A percentile compares a stretch with the other conserved stretches of the same genome.
phyloP scores from a whole-genome alignment of 169 alveolate genomes.

The Eimeria falciformis region DNA sequence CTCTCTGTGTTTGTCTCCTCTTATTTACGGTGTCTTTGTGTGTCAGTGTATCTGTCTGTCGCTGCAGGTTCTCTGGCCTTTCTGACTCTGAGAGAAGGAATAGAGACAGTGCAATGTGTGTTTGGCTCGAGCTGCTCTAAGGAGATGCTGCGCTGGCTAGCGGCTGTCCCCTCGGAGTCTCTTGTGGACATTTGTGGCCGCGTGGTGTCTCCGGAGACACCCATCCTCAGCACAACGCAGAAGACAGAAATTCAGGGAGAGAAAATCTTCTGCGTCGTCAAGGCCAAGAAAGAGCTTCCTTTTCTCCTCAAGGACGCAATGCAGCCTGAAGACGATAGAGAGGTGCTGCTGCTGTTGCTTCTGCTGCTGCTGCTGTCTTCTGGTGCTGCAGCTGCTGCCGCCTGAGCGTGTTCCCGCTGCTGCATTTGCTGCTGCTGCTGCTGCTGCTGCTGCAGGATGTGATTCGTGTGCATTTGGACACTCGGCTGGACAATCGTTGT shows the following conservation, averaged over 20 bases:
- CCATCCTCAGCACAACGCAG: conserved; percentile 93
- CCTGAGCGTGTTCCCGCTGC: conserved; percentile 30
- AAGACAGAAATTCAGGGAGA: conserved; percentile 91
- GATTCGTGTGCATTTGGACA: conserved; percentile 95
- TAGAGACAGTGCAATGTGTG: conserved; percentile 71
- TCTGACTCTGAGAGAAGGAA: conserved; percentile 68
- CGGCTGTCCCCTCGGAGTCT: conserved; percentile 88
- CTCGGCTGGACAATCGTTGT: conserved; percentile 97
- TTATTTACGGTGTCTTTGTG: too few species aligned
- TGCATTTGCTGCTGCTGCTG: conserved; percentile 79
- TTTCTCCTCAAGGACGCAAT: conserved; percentile 97
- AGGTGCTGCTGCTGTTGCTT: conserved; percentile 60
- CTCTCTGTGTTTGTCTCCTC: too few species aligned
- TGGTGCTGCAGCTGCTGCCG: not conserved
- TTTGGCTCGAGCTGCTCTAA: conserved; percentile 49
- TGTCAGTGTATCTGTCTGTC: too few species aligned
- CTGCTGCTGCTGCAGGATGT: conserved; percentile 84
- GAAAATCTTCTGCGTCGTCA: conserved; percentile 89
- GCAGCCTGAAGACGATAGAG: conserved; percentile 60
- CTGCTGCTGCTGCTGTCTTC: conserved; percentile 4
- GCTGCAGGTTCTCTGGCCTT: conserved; percentile 65
- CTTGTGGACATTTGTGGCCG: conserved; percentile 95
- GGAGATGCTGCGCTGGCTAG: conserved; percentile 67
- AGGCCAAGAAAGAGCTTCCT: conserved; percentile 90
- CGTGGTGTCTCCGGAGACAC: conserved; percentile 92